These are phyloP conservation scores for Leccinum rimulosum DNA, from an alignment of 768 basidiomycete genomes.

Conservation along the genomic window DNA sequence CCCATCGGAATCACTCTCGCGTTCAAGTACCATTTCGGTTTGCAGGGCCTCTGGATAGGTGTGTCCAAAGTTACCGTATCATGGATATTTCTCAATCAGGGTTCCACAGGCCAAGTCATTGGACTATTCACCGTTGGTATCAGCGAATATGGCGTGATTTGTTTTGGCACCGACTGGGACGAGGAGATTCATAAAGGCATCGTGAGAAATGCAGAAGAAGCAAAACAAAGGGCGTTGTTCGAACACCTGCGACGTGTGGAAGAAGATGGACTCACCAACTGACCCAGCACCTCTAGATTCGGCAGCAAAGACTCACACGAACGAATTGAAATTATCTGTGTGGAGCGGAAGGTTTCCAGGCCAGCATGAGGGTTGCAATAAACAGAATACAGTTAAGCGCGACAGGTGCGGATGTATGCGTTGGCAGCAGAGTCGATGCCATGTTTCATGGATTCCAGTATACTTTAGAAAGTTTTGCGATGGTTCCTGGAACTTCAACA, in stretches of 20 bases:
- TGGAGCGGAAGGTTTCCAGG: not conserved
- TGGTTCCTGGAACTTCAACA: not conserved
- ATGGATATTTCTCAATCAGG: constrained; percentile 8
- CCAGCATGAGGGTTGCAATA: not conserved
- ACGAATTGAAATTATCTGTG: not conserved
- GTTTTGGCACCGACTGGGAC: constrained; percentile 50
- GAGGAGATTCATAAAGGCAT: constrained; percentile 42
- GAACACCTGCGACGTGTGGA: constrained; percentile 20
- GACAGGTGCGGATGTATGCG: not conserved
- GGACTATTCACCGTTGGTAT: constrained; percentile 71
- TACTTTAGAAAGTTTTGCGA: not conserved
- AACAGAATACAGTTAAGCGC: not conserved
- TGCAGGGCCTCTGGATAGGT: constrained; percentile 55
- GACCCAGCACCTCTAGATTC: constrained; percentile 1
- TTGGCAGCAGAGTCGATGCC: not conserved
- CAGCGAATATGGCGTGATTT: constrained; percentile 63
- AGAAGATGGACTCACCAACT: constrained; percentile 17
- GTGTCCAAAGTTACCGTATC: not conserved
- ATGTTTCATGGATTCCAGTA: not conserved
- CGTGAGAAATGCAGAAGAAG: constrained; percentile 34
- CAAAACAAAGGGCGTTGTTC: constrained; percentile 26
- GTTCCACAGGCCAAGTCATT: constrained; percentile 59
- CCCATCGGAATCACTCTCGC: constrained; percentile 53
- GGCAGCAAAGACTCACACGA: not conserved
- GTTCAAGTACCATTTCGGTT: constrained; percentile 42